These are phyloP conservation scores for Fusarium redolens DNA, from an alignment of 2,329 filamentous ascomycete species.

Conservation along the genomic window DNA sequence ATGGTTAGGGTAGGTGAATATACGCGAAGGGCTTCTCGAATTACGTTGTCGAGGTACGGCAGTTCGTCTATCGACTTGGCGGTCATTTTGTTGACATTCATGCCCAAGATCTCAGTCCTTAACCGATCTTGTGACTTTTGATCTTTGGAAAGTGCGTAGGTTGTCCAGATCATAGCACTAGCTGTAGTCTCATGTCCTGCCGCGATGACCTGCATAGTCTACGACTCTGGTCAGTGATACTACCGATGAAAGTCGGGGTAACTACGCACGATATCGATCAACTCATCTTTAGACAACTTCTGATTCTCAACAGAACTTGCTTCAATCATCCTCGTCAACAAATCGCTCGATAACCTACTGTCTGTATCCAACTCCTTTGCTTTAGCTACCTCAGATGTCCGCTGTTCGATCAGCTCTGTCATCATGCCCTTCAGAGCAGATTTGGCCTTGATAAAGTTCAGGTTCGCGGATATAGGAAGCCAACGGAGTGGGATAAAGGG, in stretches of 20 bases:
- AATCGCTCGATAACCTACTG: constrained; percentile 2
- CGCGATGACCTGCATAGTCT: constrained; percentile 31
- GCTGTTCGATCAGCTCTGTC: constrained; percentile 16
- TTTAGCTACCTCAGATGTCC: not conserved
- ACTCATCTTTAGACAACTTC: constrained; percentile 18
- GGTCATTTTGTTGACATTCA: not conserved
- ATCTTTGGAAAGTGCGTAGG: constrained; percentile 13
- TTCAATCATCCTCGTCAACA: constrained; percentile 30
- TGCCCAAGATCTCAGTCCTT: not conserved
- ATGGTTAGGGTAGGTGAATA: constrained; percentile 15
- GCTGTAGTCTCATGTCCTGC: constrained; percentile 30
- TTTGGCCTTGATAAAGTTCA: constrained; percentile 18
- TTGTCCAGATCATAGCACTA: constrained; percentile 3
- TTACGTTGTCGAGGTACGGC: constrained; percentile 16
- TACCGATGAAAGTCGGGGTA: accelerated
- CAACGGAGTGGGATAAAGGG: constrained; percentile 18
- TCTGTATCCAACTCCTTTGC: not conserved
- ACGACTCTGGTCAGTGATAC: accelerated
- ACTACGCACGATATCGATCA: constrained; percentile 22
- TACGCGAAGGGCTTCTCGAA: constrained; percentile 19
- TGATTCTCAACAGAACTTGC: constrained; percentile 8
- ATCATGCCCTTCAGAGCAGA: constrained; percentile 15
- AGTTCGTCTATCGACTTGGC: constrained; percentile 14
- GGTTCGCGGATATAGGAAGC: constrained; percentile 17
- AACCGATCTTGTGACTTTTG: not conserved